Base-by-base conservation (phyloP, 129 eudicot genomes). In the Helianthus tuberosus region DNA sequence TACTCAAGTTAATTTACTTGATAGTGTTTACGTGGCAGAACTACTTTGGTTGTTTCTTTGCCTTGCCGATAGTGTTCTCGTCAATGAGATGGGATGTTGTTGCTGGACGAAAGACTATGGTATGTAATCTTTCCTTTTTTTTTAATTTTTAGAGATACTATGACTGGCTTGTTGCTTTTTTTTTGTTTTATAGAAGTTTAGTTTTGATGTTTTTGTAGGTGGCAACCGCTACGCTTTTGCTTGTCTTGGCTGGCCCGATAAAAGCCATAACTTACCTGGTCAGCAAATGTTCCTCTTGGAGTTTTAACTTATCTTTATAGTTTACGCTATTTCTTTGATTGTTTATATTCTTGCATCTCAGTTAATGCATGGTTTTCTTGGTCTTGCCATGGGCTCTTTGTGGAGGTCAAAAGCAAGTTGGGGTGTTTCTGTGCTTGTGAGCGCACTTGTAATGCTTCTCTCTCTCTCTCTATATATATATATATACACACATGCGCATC, bases 51-150 rank as follows among this genome's bases (percentile, higher is more conserved):
- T 90, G 97, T 71, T 90, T 94, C 88, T 90, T 94, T 38, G 89
- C 98, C 7, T 81, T 94, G 86, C 98, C 98, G 53, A 94, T 94
- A 54, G 98, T 94, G 17, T 69, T 94, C 76, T 88, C 98, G 29
- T 88, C 97, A 25, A 81, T 93, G 88, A 86, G 96, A 86, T 93
- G 97, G 97, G 98, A 84, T 68, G 17, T 81, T 57, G 86, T 77
- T 67, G 96, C 97, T 72, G 98, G 91, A 54, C 83, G 98, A 72
- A 92, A 90, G 79, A 93, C 92, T 49, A 89, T 89, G 96, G 98
- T 92, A 64, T 77, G 77, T 55, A 41, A 20, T 43, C 41, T 3
- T 12, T 27, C 4, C 4, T 49, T 35, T 61, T 59, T 7, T 5
- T 8, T 0, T 0, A 20, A 66, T 14, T 14, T 11, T 32, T 10